These are phyloP conservation scores for Paecilomyces variotii DNA, from an alignment of 2,329 filamentous ascomycete genomes.

Conservation along the genomic window DNA sequence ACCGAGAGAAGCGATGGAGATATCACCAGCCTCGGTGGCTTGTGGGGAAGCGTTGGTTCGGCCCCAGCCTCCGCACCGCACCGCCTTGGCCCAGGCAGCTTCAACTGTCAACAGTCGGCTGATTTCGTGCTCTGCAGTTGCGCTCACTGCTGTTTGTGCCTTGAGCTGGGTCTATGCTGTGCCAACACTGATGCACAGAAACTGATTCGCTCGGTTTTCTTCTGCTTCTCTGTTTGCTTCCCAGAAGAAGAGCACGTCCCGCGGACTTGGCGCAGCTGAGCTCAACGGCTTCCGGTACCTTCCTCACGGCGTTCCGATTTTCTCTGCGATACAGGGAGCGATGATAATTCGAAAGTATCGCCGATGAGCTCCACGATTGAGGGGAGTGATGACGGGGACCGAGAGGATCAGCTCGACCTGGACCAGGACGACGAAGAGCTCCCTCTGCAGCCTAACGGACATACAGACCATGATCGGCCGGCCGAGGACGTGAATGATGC, in stretches of 20 bases:
- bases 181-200: neutral
- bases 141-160: neutral
- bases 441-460: conserved; percentile 18
- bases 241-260: neutral
- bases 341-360: conserved; percentile 45
- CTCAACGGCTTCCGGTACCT: neutral
- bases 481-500: conserved; percentile 10
- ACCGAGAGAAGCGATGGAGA: neutral
- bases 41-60: neutral
- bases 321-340: conserved; percentile 29
- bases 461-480: conserved; percentile 14
- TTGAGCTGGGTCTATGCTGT: neutral
- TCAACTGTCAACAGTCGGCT: neutral
- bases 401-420: conserved; percentile 45
- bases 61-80: neutral
- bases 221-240: neutral
- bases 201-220: neutral
- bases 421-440: conserved; percentile 33
- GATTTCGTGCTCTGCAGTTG: neutral
- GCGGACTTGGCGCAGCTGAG: neutral
- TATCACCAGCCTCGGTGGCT: neutral
- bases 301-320: neutral
- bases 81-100: neutral
- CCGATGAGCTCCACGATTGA: conserved; percentile 63
- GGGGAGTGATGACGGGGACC: conserved; percentile 54